These are phyloP conservation scores for Erodium maritimum DNA, from an alignment of 345 rosid genomes.

Conservation along the genomic window DNA sequence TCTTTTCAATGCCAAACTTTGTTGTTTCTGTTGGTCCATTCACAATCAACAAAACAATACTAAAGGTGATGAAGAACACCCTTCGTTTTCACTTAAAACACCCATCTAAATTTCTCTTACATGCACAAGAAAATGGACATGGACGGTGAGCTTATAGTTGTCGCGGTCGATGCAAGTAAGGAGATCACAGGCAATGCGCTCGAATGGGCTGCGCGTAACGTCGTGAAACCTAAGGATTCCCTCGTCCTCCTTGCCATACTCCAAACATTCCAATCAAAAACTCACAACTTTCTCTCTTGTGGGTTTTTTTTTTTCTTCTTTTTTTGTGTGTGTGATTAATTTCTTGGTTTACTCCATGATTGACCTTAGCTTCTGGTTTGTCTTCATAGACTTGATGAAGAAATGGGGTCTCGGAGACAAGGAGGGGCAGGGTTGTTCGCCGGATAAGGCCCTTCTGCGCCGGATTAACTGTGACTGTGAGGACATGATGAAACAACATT, in stretches of 20 bases:
- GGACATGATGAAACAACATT: conserved; percentile 18
- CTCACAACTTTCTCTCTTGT: conserved; percentile 14
- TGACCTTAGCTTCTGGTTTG: too few species aligned
- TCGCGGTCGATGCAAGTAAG: conserved; percentile 27
- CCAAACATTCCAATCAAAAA: not conserved
- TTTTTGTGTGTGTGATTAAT: too few species aligned
- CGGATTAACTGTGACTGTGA: conserved; percentile 13
- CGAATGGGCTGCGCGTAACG: conserved; percentile 24
- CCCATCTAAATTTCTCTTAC: too few species aligned
- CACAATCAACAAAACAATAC: too few species aligned
- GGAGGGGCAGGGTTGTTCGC: not conserved
- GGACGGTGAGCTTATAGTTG: conserved; percentile 25
- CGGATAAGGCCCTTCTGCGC: not conserved
- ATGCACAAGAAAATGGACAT: too few species aligned
- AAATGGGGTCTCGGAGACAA: conserved; percentile 11
- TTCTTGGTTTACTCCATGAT: too few species aligned
- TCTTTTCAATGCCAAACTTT: too few species aligned
- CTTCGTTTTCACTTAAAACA: too few species aligned
- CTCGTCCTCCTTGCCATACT: conserved; percentile 26
- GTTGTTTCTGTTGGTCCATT: too few species aligned
- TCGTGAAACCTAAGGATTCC: conserved; percentile 16
- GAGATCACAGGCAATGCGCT: conserved; percentile 25
- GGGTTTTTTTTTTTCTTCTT: too few species aligned
- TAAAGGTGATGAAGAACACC: too few species aligned
- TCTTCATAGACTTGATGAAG: conserved; percentile 16